phyloP scores from a whole-genome alignment of 306 rosid genomes.

The Styphnolobium japonicum region DNA sequence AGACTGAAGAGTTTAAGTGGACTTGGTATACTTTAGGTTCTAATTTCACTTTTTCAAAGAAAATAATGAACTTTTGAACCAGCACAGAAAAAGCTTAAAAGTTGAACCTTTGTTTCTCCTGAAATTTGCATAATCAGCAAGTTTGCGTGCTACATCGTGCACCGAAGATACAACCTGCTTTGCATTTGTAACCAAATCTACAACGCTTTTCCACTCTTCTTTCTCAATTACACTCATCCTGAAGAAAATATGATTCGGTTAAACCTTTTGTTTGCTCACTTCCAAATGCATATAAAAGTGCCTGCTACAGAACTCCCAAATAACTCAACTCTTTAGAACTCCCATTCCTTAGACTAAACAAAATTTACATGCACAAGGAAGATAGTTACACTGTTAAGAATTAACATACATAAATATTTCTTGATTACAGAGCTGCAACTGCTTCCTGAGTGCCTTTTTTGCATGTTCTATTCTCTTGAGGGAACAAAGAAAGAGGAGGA shows the following conservation, averaged over 20 bases:
- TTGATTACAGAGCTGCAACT: not conserved
- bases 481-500: slow-evolving; percentile 7
- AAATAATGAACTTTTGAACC: not conserved
- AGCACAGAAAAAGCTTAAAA: slow-evolving; percentile 38
- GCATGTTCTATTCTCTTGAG: slow-evolving; percentile 11
- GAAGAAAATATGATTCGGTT: slow-evolving; percentile 22
- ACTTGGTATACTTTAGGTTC: not conserved
- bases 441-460: not conserved
- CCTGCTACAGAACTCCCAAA: not conserved
- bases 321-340: not conserved
- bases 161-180: slow-evolving; percentile 76
- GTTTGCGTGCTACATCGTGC: slow-evolving; percentile 85
- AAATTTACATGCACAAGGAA: not conserved
- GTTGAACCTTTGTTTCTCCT: slow-evolving; percentile 41
- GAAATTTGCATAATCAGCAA: slow-evolving; percentile 78
- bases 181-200: slow-evolving; percentile 86
- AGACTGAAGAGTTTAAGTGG: not conserved
- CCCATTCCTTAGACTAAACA: not conserved
- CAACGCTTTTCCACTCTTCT: slow-evolving; percentile 76
- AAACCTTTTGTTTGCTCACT: slow-evolving; percentile 23
- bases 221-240: slow-evolving; percentile 79
- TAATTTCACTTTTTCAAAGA: slow-evolving; percentile 1
- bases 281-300: slow-evolving; percentile 14
- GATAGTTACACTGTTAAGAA: not conserved
- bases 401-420: not conserved